Evolutionary conservation across 257 asterid species (phyloP).

Genomic region (Avicennia marina): DNA sequence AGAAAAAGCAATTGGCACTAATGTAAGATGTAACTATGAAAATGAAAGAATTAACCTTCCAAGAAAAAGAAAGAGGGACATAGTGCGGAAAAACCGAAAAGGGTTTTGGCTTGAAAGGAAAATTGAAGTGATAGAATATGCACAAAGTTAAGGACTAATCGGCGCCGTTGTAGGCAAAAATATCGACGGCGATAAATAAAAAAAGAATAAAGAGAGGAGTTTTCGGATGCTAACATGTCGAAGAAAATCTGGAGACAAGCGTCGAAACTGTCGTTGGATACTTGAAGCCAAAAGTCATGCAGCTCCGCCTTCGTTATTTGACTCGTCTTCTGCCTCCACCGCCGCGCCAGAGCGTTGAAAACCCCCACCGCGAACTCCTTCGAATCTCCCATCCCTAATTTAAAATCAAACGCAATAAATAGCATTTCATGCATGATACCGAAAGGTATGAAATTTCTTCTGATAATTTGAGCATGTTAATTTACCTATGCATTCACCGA

Average conservation of each 20-base stretch:
- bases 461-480: background rate
- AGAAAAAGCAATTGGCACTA: background rate
- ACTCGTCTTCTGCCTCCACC: conserved; percentile 58
- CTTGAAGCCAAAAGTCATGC: conserved; percentile 79
- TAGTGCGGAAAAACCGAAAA: too few species aligned
- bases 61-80: conserved; percentile 3
- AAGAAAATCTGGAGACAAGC: conserved; percentile 95
- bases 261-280: conserved; percentile 85
- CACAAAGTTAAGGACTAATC: background rate
- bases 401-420: too few species aligned
- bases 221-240: conserved; percentile 54
- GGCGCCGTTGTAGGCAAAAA: background rate
- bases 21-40: background rate
- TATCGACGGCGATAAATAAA: background rate
- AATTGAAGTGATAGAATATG: conserved; percentile 3
- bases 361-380: conserved; percentile 86
- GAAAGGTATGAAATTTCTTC: too few species aligned
- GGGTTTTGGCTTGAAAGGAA: conserved; percentile 3
- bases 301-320: conserved; percentile 70
- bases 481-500: conserved; percentile 92
- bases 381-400: conserved; percentile 78
- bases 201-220: background rate
- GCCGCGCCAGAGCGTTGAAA: conserved; percentile 71
- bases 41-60: background rate
- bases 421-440: conserved; percentile 6